Evolutionary conservation across 2,329 filamentous ascomycete genomes (phyloP).

Genomic region (Fusarium mundagurra): DNA sequence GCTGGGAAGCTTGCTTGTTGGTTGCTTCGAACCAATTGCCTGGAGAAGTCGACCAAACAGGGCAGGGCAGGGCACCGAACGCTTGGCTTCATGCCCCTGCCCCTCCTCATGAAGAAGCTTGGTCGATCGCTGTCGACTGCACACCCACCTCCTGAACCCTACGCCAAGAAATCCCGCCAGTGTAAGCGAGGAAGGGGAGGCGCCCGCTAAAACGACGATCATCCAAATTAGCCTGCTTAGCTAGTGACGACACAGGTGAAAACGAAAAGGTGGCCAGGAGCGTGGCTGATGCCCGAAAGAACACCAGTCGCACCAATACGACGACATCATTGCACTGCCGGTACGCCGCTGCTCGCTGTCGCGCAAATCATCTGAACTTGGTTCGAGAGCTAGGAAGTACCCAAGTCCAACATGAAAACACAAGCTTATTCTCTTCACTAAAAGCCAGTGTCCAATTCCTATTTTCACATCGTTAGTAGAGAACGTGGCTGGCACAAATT

Average conservation of each 20-base stretch:
- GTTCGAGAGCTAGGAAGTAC: conserved; percentile 19
- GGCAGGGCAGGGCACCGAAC: conserved; percentile 30
- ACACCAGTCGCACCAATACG: conserved; percentile 25
- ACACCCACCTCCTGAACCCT: conserved; percentile 31
- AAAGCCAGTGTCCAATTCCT: background rate
- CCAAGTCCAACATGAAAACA: background rate
- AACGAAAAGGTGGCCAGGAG: conserved; percentile 20
- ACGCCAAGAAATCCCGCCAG: conserved; percentile 40
- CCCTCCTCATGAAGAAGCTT: conserved; percentile 36
- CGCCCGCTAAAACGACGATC: conserved; percentile 45
- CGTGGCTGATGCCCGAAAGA: conserved; percentile 34
- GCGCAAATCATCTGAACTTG: conserved; percentile 18
- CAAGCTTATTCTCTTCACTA: background rate
- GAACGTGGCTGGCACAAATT: background rate
- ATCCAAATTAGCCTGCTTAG: conserved; percentile 43
- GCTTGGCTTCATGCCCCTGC: conserved; percentile 34
- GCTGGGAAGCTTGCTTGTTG: conserved; percentile 30
- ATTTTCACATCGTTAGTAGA: background rate
- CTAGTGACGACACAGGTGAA: conserved; percentile 35
- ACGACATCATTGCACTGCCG: conserved; percentile 29
- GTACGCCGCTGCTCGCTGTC: conserved; percentile 24
- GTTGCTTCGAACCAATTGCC: conserved; percentile 21
- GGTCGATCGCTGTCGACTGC: conserved; percentile 36
- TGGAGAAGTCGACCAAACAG: conserved; percentile 18
- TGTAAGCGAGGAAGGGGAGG: conserved; percentile 45